Evolutionary conservation across 1,139 yeast species (phyloP), one percentile per base, ranked within the genome.

Genomic region (Yamadazyma triangularis): DNA sequence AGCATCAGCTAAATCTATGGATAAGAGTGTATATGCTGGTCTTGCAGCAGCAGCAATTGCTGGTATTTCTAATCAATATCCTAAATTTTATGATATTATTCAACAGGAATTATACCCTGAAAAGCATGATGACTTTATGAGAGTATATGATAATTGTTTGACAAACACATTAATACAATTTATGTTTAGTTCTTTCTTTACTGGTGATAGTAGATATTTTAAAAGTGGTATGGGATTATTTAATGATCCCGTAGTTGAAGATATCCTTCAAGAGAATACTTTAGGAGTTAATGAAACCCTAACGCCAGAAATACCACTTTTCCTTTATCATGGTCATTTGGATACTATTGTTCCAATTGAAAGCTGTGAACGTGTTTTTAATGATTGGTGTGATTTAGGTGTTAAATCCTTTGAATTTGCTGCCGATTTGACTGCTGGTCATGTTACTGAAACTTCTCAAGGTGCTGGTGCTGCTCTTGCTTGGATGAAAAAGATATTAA

Each of bases 41-140:
- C 45, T 61, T 25, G 47, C 50, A 24, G 50, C 60, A 8, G 33
- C 38, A 20, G 60, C 56, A 10, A 35, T 62, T 13, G 47, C 46
- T 14, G 67, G 67, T 2, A 43, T 60, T 29, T 31, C 45, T 27
- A 46, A 51, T 13, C 61, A 53, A 32, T 59, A 60, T 36, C 53
- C 61, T 2, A 47, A 42, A 4, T 32, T 54, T n/a, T 11, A 32
- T 20, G 40, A 31, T 0, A 29, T 20, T 26, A 24, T 41, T 6
- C 26, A 40, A 25, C 13, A 19, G 2, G 42, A 34, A 5, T 36
- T 41, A 29, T 39, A 38, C 27, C 44, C 38, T 13, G 48, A 36
- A 10, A 32, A 38, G 23, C 35, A 31, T 10, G 28, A 38, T 18
- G 10, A 33, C 7, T 47, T 44, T 36, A 27, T 32, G 16, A 27